Conservation (phyloP, 768 basidiomycete genomes). For the Tylopilus sp. region DNA sequence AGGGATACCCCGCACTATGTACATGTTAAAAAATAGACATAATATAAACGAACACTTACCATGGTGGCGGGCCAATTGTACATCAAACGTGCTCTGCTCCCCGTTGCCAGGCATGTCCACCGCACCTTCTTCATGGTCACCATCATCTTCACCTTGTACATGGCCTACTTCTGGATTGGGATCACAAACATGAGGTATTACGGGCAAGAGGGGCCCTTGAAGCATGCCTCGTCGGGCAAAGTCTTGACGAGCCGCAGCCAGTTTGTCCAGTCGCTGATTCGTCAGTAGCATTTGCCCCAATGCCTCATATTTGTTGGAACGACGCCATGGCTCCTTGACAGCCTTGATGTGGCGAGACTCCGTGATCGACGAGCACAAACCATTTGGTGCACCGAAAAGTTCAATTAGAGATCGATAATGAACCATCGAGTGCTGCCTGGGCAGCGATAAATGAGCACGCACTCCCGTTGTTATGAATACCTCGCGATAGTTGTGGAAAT, state of each 20-base stretch:
- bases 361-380: not conserved
- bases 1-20: not conserved
- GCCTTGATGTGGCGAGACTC: not conserved
- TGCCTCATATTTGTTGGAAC: not conserved
- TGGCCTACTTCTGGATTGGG: no score
- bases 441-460: conserved; percentile 19
- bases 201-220: not conserved
- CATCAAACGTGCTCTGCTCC: not conserved
- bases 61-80: not conserved
- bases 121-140: not conserved
- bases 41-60: not conserved
- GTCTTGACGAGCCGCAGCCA: not conserved
- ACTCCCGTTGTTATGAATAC: not conserved
- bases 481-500: not conserved
- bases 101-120: not conserved
- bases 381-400: not conserved
- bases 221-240: not conserved
- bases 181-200: no score
- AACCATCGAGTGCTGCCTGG: conserved; percentile 32
- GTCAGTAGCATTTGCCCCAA: not conserved
- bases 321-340: not conserved
- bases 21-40: not conserved
- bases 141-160: not conserved
- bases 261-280: not conserved
- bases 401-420: conserved; percentile 24